Evolutionary conservation across 2,329 filamentous ascomycete genomes (phyloP).

Genomic region (Stemphylium vesicarium): DNA sequence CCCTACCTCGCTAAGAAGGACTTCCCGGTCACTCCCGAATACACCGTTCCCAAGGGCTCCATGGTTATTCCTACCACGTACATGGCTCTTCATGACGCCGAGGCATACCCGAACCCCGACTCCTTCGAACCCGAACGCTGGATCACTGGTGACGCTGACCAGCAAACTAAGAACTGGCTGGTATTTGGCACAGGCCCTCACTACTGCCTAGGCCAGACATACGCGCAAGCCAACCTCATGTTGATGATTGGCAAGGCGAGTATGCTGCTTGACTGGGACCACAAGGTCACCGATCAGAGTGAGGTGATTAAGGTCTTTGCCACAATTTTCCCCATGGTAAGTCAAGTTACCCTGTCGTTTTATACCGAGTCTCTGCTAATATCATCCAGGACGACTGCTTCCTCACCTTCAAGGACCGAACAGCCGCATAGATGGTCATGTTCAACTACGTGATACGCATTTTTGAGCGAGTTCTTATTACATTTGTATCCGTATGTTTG

Average conservation of each 20-base stretch:
- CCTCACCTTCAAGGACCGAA: constrained; percentile 67
- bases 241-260: constrained; percentile 90
- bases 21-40: constrained; percentile 85
- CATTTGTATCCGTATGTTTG: constrained; percentile 31
- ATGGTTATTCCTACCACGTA: constrained; percentile 96
- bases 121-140: constrained; percentile 61
- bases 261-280: constrained; percentile 85
- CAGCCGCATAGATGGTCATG: constrained; percentile 22
- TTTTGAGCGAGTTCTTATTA: constrained; percentile 31
- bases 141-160: constrained; percentile 86
- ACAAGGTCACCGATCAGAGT: constrained; percentile 79
- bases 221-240: constrained; percentile 87
- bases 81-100: constrained; percentile 87
- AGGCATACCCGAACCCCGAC: constrained; percentile 90
- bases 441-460: constrained; percentile 25
- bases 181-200: constrained; percentile 96
- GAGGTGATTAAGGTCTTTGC: constrained; percentile 99
- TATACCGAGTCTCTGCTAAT: constrained; percentile 23
- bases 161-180: constrained; percentile 93
- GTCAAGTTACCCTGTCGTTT: constrained; percentile 39
- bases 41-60: constrained; percentile 92
- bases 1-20: constrained; percentile 94
- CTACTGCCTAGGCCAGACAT: constrained; percentile 94
- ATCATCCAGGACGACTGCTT: constrained; percentile 76
- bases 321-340: constrained; percentile 94